Percentiles rank a stretch among this genome's conserved stretches.
Conservation (phyloP, 2,329 filamentous ascomycete species). For the Talaromyces atroroseus region DNA sequence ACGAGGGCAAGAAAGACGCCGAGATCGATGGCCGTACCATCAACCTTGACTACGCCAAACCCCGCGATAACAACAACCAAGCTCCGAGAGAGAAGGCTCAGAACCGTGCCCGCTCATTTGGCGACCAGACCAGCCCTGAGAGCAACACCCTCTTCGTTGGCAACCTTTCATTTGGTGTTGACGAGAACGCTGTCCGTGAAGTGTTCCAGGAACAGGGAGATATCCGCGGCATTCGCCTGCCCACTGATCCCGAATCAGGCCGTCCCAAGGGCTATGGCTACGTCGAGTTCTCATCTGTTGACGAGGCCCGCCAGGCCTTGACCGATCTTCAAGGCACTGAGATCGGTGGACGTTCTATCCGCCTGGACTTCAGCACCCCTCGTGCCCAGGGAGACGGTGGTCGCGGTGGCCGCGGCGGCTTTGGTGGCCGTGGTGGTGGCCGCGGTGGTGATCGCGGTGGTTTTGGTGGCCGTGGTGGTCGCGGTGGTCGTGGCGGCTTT, state of each 20-base stretch:
- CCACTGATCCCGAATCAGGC: conserved; percentile 79
- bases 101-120: conserved; percentile 52
- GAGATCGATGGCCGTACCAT: conserved; percentile 69
- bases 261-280: conserved; percentile 91
- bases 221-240: conserved; percentile 76
- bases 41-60: conserved; percentile 73
- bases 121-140: conserved; percentile 72
- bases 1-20: conserved; percentile 66
- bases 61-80: conserved; percentile 54
- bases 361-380: conserved; percentile 74
- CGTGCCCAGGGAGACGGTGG: conserved; percentile 52
- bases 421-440: conserved; percentile 48
- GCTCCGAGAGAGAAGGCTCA: conserved; percentile 60
- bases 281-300: conserved; percentile 72
- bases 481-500: conserved; percentile 36
- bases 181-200: conserved; percentile 67
- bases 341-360: conserved; percentile 66
- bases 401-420: conserved; percentile 40
- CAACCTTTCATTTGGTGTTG: conserved; percentile 79
- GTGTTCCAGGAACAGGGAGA: conserved; percentile 67
- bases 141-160: conserved; percentile 87
- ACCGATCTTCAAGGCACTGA: conserved; percentile 65
- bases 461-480: conserved; percentile 47
- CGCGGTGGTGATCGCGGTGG: conserved; percentile 50
- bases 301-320: conserved; percentile 74